A percentile compares a stretch with the other conserved stretches of the same genome.
Evolutionary conservation across 495 filamentous ascomycete genomes (phyloP).

Genomic region (Podospora didyma): DNA sequence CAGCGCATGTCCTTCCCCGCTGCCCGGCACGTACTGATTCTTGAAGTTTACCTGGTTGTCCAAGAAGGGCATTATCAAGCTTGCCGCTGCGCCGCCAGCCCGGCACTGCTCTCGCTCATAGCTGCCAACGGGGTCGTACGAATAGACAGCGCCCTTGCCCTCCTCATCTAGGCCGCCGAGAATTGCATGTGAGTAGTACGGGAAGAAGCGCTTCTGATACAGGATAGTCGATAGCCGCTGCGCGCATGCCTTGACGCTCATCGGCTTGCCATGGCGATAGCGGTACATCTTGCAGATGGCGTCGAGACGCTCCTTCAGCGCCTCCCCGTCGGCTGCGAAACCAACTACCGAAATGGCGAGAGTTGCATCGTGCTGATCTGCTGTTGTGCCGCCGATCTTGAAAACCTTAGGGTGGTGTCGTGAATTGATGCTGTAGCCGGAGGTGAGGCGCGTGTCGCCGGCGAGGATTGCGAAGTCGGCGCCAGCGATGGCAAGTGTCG

Average conservation of each 20-base stretch:
- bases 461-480: conserved; percentile 92
- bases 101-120: conserved; percentile 96
- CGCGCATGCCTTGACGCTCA: conserved; percentile 89
- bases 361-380: conserved; percentile 74
- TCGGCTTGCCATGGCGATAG: conserved; percentile 89
- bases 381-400: conserved; percentile 86
- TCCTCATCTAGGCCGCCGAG: conserved; percentile 92
- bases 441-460: conserved; percentile 90
- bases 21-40: conserved; percentile 93
- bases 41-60: conserved; percentile 99
- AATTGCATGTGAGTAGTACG: conserved; percentile 93
- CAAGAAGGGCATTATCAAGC: conserved; percentile 97
- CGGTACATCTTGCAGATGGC: conserved; percentile 94
- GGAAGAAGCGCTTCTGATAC: conserved; percentile 97
- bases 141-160: conserved; percentile 90
- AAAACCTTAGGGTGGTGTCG: conserved; percentile 92
- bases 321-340: conserved; percentile 89
- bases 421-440: conserved; percentile 98
- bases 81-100: conserved; percentile 90
- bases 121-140: conserved; percentile 94
- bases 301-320: conserved; percentile 84
- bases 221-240: conserved; percentile 90
- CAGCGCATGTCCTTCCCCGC: conserved; percentile 77
- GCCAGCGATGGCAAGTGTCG: conserved; percentile 90
- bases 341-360: conserved; percentile 91